Evolutionary conservation across 2,329 filamentous ascomycete species (phyloP), one percentile per base, ranked within the genome.

Genomic region (Fusarium longipes): DNA sequence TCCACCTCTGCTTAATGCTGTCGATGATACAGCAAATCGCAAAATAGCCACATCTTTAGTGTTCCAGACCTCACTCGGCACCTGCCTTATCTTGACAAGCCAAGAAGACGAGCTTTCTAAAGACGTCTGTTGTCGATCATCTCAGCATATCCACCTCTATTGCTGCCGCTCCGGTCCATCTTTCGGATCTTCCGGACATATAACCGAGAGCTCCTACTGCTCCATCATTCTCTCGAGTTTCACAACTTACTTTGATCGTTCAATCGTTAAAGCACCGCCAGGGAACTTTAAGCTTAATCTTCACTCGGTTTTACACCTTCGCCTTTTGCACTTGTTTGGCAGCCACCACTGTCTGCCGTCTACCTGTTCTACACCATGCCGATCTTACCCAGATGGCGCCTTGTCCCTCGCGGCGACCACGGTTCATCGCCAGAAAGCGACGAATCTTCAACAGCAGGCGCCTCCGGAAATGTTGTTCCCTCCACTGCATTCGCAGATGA

Each of bases 401-500:
- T 71, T 40, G 20, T 44, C 32, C 47, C 68, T 39, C 70, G 70
- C 56, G 64, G 65, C 30, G 65, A 73, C 7, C 70, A 72, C 29
- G 72, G 67, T 25, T 72, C 70, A 39, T 68, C 67, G 14, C 70
- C 70, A 18, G 68, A 71, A 48, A 47, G 32, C 7, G 59, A 70
- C 9, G 36, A 60, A 24, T 57, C 64, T 20, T 69, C 69, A 35
- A 56, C 65, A 17, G 44, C 67, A 36, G 58, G 35, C 14, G 38
- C 58, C 9, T 40, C 66, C 4, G 63, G 70, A 22, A 65, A 35
- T 15, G 30, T 64, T 5, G 52, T 62, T 25, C 58, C 56, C 10
- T 49, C 60, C 8, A 62, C 68, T 43, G 58, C 68, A n/a, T 62
- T 69, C 9, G 71, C 71, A 40, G 57, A 70, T 36, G 70, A 76